Evolutionary conservation across 441 rosid species (phyloP), one percentile per base, ranked within the genome.

Genomic region (California macrophylla): DNA sequence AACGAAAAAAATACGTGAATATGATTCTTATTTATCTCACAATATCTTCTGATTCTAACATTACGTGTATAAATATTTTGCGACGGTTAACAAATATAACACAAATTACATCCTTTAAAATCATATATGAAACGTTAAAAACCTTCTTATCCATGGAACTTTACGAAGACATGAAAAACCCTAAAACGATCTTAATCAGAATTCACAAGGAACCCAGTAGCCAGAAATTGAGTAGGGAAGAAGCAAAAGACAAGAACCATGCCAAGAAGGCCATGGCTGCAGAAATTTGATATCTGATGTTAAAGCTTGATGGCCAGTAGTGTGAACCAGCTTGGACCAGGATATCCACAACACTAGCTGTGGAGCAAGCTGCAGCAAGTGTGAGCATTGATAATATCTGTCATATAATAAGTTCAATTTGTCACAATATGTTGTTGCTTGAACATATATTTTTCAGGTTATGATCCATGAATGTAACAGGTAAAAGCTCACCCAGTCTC

Each of bases 261-360:
- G 90, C 83, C 83, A 88, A 71, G 80, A 92, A 84, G 13, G 93
- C 92, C 86, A 87, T 85, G 3, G 85, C 82, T 0, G 96, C 92
- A 6, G 92, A 90, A 42, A 87, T 29, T 56, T 85, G 89, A 75
- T 81, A 86, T 72, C 92, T 81, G 61, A 79, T 76, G 75, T 92
- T 86, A 23, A 82, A 56, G 74, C 80, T 81, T 18, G 78, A 74
- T 0, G 81, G 77, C 76, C 88, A 85, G 38, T 32, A 72, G 62
- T 23, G 28, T 56, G 62, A 1, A 81, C 64, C 73, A 92, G 76
- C 5, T 86, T 56, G 62, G 1, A 81, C 64, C 73, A 92, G 76
- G 6, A 87, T 38, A 69, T 73, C 81, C 23, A 87, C 75, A 0
- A 90, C 91, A 23, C 91, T 83, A 18, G 87, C 87, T 16, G 92